These are phyloP conservation scores for Ophiostoma sp. DNA, from an alignment of 2,329 filamentous ascomycete genomes.

Conservation along the genomic window DNA sequence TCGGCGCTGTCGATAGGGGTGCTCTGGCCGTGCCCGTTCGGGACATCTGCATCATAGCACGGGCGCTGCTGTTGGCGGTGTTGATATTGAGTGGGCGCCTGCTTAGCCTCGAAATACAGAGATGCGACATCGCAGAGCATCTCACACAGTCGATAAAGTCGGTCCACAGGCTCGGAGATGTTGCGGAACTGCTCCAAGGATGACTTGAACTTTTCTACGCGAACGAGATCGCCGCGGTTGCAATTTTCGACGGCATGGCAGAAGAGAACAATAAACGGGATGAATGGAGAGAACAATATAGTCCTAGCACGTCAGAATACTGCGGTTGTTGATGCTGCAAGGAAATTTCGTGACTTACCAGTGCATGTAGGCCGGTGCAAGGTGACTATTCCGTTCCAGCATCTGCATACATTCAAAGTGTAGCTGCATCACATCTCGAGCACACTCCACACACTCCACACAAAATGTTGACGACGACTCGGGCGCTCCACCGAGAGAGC, in stretches of 20 bases:
- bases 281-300: not conserved
- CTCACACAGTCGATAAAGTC: not conserved
- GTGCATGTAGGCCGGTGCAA: slow-evolving; percentile 4
- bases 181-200: not conserved
- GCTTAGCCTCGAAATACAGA: not conserved
- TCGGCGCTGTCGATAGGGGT: not conserved
- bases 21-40: not conserved
- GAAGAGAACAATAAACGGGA: slow-evolving; percentile 5
- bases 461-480: not conserved
- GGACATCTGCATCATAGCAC: not conserved
- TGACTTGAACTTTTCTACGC: not conserved
- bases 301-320: not conserved
- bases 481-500: not conserved
- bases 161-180: not conserved
- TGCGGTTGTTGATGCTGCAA: not conserved
- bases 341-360: not conserved
- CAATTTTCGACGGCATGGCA: not conserved
- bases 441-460: not conserved
- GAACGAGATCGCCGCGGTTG: not conserved
- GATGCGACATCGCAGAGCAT: not conserved
- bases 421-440: not conserved
- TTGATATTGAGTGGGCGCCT: not conserved
- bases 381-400: not conserved
- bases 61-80: not conserved
- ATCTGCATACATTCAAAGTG: not conserved